phyloP scores from a whole-genome alignment of 108 stramenopile genomes.

The Nitzschia sp. region DNA sequence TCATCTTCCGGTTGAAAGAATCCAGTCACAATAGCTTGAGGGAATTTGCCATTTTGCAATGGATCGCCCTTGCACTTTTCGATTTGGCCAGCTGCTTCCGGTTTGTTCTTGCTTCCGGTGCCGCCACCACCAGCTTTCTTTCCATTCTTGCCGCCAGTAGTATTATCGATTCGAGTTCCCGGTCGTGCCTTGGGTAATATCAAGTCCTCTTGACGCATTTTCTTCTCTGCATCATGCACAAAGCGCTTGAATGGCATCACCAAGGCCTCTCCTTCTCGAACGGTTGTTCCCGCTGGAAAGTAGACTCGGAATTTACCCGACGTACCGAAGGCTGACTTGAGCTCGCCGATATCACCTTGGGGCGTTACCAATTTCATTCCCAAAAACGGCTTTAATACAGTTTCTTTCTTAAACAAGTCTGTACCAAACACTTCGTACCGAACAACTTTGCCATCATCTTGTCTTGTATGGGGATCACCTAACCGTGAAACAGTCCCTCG shows the following conservation, averaged over 20 bases:
- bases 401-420: slow-evolving; percentile 90
- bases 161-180: slow-evolving; percentile 67
- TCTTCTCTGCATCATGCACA: slow-evolving; percentile 76
- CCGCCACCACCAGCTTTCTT: slow-evolving; percentile 25
- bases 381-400: slow-evolving; percentile 85
- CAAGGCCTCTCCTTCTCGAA: slow-evolving; percentile 68
- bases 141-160: slow-evolving; percentile 42
- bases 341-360: slow-evolving; percentile 72
- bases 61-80: slow-evolving; percentile 82
- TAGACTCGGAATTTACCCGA: slow-evolving; percentile 88
- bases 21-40: slow-evolving; percentile 79
- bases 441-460: slow-evolving; percentile 71
- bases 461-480: slow-evolving; percentile 79
- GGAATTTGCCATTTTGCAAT: slow-evolving; percentile 63
- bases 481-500: slow-evolving; percentile 60
- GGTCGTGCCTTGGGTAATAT: slow-evolving; percentile 58
- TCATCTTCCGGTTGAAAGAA: slow-evolving; percentile 90
- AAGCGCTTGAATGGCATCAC: slow-evolving; percentile 82
- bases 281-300: slow-evolving; percentile 81
- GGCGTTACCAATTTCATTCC: slow-evolving; percentile 83
- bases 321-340: slow-evolving; percentile 89
- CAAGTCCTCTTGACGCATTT: slow-evolving; percentile 77
- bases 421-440: slow-evolving; percentile 86
- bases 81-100: slow-evolving; percentile 63
- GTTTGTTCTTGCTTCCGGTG: slow-evolving; percentile 46